Conservation (phyloP, 192 early-diverging fungal genomes). For the Mortierella hygrophila region DNA sequence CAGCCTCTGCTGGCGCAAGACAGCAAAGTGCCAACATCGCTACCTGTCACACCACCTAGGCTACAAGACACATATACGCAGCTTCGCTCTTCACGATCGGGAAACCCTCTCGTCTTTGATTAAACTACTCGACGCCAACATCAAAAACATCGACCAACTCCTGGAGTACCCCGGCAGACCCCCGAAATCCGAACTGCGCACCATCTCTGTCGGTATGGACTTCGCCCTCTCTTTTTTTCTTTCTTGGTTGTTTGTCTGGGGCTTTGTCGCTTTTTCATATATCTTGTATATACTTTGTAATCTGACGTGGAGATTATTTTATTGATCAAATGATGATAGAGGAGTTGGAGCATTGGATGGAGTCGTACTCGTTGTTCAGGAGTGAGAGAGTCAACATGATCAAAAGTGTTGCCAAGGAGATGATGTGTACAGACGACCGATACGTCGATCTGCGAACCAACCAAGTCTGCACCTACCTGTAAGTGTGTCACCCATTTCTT, state of each 20-base stretch:
- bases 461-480: slow-evolving; percentile 18
- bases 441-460: slow-evolving; percentile 9
- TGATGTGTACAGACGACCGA: not conserved
- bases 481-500: not conserved
- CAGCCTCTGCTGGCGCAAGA: not conserved
- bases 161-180: not conserved
- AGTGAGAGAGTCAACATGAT: not conserved
- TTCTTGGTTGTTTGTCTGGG: not conserved
- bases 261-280: not conserved
- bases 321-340: not conserved
- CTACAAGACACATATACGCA: not conserved
- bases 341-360: slow-evolving; percentile 17
- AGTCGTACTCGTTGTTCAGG: slow-evolving; percentile 15
- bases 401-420: not conserved
- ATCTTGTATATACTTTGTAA: not conserved
- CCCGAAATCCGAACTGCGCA: not conserved
- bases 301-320: not conserved
- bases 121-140: slow-evolving; percentile 1
- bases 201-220: not conserved
- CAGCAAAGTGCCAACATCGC: not conserved
- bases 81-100: slow-evolving; percentile 8
- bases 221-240: not conserved
- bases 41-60: slow-evolving; percentile 1
- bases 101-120: slow-evolving; percentile 14
- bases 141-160: not conserved